These are phyloP conservation scores for Pythium sukuiense DNA, from an alignment of 352 stramenopile genomes.

Conservation along the genomic window DNA sequence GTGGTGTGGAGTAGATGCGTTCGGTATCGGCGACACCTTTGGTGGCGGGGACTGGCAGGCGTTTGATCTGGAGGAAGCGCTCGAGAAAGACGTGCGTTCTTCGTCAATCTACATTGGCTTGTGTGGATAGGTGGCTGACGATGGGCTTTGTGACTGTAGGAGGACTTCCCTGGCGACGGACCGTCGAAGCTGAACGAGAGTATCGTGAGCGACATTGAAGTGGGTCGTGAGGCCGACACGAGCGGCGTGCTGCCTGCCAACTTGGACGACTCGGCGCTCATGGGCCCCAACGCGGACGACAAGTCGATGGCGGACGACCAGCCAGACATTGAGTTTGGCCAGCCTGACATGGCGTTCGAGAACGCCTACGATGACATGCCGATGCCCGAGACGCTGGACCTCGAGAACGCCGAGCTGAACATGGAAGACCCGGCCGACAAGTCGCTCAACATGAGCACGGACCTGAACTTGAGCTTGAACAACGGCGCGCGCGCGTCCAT, in stretches of 20 bases:
- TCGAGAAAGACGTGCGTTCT: constrained; percentile 39
- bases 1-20: constrained; percentile 46
- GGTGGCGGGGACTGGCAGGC: constrained; percentile 76
- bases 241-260: constrained; percentile 38
- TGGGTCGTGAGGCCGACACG: constrained; percentile 68
- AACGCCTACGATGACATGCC: constrained; percentile 62
- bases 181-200: constrained; percentile 54
- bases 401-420: constrained; percentile 44
- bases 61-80: constrained; percentile 77
- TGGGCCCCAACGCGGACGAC: constrained; percentile 37
- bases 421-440: constrained; percentile 37
- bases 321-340: constrained; percentile 35
- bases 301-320: constrained; percentile 49
- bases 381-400: constrained; percentile 33
- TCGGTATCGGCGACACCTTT: constrained; percentile 76
- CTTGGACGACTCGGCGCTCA: constrained; percentile 55
- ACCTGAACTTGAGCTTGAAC: constrained; percentile 68
- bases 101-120: not conserved
- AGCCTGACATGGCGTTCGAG: constrained; percentile 55
- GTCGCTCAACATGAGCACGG: constrained; percentile 64
- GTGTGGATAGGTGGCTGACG: not conserved
- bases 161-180: constrained; percentile 18
- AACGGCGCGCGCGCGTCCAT: constrained; percentile 66
- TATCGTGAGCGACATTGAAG: constrained; percentile 79
- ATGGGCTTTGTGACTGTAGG: not conserved